Evolutionary conservation across 495 filamentous ascomycete genomes (phyloP).

Genomic region (Delitschia confertaspora): DNA sequence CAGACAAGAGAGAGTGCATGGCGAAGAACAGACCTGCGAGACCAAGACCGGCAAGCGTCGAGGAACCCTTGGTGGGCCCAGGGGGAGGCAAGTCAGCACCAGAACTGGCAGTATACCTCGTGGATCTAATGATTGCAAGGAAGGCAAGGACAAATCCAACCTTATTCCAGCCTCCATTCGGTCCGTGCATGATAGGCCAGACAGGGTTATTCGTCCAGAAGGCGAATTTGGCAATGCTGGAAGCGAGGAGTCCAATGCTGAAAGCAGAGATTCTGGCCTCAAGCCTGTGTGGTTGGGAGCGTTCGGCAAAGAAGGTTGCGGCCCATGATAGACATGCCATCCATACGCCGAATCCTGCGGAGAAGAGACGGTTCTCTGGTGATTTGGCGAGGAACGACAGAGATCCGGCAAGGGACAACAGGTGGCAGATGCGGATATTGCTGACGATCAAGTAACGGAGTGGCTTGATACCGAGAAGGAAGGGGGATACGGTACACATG

Average conservation of each 20-base stretch:
- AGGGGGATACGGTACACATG: conserved; percentile 72
- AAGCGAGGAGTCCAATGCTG: conserved; percentile 72
- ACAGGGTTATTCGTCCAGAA: conserved; percentile 95
- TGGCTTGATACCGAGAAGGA: conserved; percentile 64
- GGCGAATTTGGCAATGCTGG: conserved; percentile 84
- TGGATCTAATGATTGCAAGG: conserved; percentile 53
- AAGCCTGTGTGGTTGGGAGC: conserved; percentile 60
- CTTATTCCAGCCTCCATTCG: conserved; percentile 91
- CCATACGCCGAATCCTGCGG: conserved; percentile 67
- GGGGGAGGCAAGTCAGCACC: conserved; percentile 25
- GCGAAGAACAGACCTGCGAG: conserved; percentile 79
- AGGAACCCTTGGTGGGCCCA: conserved; percentile 50
- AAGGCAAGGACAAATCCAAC: conserved; percentile 67
- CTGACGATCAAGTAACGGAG: conserved; percentile 58
- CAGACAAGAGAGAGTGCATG: conserved; percentile 87
- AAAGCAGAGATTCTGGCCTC: conserved; percentile 76
- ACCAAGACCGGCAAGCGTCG: conserved; percentile 63
- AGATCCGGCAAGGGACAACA: conserved; percentile 71
- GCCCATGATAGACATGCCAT: conserved; percentile 75
- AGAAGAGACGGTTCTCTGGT: conserved; percentile 70
- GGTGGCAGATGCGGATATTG: conserved; percentile 60
- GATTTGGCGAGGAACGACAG: conserved; percentile 65
- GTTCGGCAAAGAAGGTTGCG: conserved; percentile 69
- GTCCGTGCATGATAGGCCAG: conserved; percentile 85
- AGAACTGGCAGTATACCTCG: conserved; percentile 27